phyloP scores from a whole-genome alignment of 2,329 filamentous ascomycete species.

The Sclerotinia minor region DNA sequence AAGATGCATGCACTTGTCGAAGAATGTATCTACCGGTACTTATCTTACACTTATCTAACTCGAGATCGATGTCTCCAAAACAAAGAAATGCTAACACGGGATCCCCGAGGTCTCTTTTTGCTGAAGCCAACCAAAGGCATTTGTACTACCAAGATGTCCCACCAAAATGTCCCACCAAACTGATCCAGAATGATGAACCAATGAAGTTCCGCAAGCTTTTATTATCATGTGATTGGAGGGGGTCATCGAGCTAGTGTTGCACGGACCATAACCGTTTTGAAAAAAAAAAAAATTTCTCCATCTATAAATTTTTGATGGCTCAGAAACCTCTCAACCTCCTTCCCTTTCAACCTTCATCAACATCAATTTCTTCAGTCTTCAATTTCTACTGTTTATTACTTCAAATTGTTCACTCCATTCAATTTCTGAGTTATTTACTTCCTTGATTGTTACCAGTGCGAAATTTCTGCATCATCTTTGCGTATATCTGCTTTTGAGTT shows the following conservation, averaged over 20 bases:
- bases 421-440: not conserved
- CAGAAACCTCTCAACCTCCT: too few species aligned
- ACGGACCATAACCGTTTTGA: not conserved
- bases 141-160: too few species aligned
- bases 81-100: not conserved
- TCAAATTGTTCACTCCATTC: not conserved
- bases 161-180: too few species aligned
- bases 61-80: not conserved
- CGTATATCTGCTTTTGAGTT: not conserved
- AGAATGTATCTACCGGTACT: too few species aligned
- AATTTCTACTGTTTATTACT: not conserved
- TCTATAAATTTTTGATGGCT: not conserved
- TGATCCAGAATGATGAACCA: not conserved
- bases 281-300: too few species aligned
- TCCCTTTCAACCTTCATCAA: not conserved
- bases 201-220: not conserved
- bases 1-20: too few species aligned
- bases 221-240: not conserved
- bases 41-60: too few species aligned
- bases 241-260: not conserved
- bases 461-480: not conserved
- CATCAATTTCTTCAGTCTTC: not conserved
- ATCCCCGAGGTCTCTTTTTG: not conserved
- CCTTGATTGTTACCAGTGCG: too few species aligned
- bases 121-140: not conserved